Percentiles rank a stretch among this genome's conserved stretches.
These are phyloP conservation scores for Canavalia ensiformis DNA, from an alignment of 306 rosid species.

Conservation along the genomic window DNA sequence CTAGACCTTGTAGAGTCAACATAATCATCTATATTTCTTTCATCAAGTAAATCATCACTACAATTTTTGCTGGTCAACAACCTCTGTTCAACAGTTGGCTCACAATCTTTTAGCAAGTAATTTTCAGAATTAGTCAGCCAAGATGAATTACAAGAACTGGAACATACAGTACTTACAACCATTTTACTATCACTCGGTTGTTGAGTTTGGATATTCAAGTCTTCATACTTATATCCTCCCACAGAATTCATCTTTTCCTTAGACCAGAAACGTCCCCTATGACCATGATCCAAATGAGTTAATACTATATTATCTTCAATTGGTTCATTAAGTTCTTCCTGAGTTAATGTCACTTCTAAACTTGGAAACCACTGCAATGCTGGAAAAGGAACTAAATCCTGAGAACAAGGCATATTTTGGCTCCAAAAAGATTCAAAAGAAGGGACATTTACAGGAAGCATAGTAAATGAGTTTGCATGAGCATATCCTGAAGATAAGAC, in stretches of 20 bases:
- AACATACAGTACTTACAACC: slow-evolving; percentile 25
- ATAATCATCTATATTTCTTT: slow-evolving; percentile 55
- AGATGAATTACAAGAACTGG: slow-evolving; percentile 53
- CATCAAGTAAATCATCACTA: slow-evolving; percentile 30
- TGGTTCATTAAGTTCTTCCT: slow-evolving; percentile 52
- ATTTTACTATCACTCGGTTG: slow-evolving; percentile 56
- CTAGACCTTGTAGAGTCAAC: slow-evolving; percentile 51
- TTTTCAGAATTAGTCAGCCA: slow-evolving; percentile 45
- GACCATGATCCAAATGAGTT: slow-evolving; percentile 53
- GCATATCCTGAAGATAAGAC: slow-evolving; percentile 61
- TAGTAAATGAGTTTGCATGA: slow-evolving; percentile 50
- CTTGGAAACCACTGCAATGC: slow-evolving; percentile 61
- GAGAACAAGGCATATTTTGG: slow-evolving; percentile 57
- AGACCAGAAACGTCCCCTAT: slow-evolving; percentile 64
- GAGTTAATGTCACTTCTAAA: slow-evolving; percentile 47
- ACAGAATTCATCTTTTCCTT: slow-evolving; percentile 57
- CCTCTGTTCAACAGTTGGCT: slow-evolving; percentile 42
- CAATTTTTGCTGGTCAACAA: slow-evolving; percentile 46
- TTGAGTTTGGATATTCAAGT: slow-evolving; percentile 55
- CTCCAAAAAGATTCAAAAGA: slow-evolving; percentile 60
- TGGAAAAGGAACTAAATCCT: slow-evolving; percentile 55
- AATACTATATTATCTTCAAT: slow-evolving; percentile 49
- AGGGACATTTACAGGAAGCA: slow-evolving; percentile 55
- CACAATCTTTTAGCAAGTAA: slow-evolving; percentile 46
- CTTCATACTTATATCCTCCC: slow-evolving; percentile 56